Evolutionary conservation across 2,329 filamentous ascomycete species (phyloP).

Genomic region (Aspergillus puulaauensis): DNA sequence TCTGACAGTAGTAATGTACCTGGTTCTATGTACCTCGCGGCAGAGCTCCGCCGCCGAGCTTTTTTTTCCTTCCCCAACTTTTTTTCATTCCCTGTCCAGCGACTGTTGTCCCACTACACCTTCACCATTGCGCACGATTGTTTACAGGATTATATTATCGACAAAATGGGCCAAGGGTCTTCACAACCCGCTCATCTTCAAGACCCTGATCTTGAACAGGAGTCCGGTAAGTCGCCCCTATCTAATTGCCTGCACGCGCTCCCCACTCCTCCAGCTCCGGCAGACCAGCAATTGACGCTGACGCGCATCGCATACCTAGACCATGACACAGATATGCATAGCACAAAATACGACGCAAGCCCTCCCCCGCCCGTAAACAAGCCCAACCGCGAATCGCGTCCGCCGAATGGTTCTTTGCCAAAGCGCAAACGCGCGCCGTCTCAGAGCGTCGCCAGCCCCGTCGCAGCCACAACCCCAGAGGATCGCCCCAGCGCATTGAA

Average conservation of each 20-base stretch:
- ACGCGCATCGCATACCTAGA: background rate
- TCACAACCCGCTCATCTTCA: constrained; percentile 16
- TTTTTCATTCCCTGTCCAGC: background rate
- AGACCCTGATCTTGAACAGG: background rate
- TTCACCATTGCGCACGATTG: background rate
- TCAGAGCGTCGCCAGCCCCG: background rate
- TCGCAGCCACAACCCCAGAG: background rate
- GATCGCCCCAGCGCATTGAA: constrained; percentile 16
- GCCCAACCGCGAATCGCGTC: background rate
- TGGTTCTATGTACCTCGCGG: background rate
- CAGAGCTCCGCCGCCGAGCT: background rate
- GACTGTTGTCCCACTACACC: background rate
- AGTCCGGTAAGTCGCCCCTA: no score
- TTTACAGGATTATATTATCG: background rate
- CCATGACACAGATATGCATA: background rate
- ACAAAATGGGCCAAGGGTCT: constrained; percentile 21
- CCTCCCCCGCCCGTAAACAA: background rate
- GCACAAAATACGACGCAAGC: background rate
- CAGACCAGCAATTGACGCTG: background rate
- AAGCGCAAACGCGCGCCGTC: background rate
- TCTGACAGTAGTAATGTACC: background rate
- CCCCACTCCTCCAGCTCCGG: background rate
- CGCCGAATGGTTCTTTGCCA: background rate
- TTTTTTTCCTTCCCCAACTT: background rate
- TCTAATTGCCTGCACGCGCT: background rate